Base-by-base conservation (phyloP, 768 basidiomycete species). In the Boletus rubropictus region DNA sequence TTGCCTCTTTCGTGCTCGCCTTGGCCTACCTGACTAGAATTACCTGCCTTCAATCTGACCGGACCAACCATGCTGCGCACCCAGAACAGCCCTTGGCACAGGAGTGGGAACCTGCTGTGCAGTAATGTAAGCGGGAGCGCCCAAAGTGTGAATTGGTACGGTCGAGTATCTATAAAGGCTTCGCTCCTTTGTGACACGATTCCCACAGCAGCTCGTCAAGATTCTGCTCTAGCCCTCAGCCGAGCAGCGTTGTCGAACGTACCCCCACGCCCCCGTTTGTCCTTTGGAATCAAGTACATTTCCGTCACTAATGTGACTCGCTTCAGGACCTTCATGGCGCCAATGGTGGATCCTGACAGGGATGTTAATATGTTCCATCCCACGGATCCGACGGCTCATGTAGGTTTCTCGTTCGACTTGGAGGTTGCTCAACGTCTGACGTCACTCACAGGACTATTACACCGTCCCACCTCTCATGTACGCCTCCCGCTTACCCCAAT, bases 101-200 rank as follows among this genome's bases (percentile, higher is more conserved):
- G 60, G 35, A 62, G n/a, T 22, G 18, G 10, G 27, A 35, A 27
- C 11, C 7, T 63, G 59, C 55, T 61, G 56, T 58, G 48, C 18
- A 11, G 4, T 36, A 18, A 50, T 41, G 28, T 48, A 37, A 43
- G 42, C 34, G 22, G 41, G 38, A 36, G 15, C 11, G 7, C 29
- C 32, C 43, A 36, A 49, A 24, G 22, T 17, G 39, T 53, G 31
- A 29, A 50, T 38, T 1, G 42, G 58, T 61, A 35, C 24, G 61
- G 15, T 35, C 18, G 10, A 41, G 25, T 36, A 2, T 10, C 8
- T 57, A 60, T 57, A 60, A 57, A 50, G 37, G 44, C 17, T 1
- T 20, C 32, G 24, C 34, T 22, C 3, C 20, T 20, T 25, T 17
- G 17, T 54, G 42, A 57, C 51, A 46, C 47, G 14, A 39, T 52